phyloP scores from a whole-genome alignment of 2,329 filamentous ascomycete genomes.

The Aureobasidium zeae region DNA sequence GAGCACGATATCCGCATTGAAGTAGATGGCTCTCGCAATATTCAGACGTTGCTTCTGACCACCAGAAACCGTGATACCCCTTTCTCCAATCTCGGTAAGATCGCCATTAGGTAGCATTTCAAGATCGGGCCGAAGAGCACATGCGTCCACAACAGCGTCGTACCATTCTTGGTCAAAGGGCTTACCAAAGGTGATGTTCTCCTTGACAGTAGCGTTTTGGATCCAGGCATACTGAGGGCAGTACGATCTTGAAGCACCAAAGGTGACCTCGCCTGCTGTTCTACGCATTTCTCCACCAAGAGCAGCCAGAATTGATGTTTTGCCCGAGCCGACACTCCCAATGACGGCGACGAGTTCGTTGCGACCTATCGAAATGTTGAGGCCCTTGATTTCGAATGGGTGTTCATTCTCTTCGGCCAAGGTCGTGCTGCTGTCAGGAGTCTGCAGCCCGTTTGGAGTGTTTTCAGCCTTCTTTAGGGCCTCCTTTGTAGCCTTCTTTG shows the following conservation, averaged over 20 bases:
- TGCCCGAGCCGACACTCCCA: slow-evolving; percentile 79
- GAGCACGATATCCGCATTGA: slow-evolving; percentile 52
- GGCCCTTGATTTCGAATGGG: slow-evolving; percentile 62
- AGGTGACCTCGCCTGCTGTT: slow-evolving; percentile 61
- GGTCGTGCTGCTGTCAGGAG: slow-evolving; percentile 41
- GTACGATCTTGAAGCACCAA: slow-evolving; percentile 76
- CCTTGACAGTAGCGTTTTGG: slow-evolving; percentile 75
- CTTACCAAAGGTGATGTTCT: slow-evolving; percentile 90
- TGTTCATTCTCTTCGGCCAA: slow-evolving; percentile 49
- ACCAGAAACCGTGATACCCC: slow-evolving; percentile 89
- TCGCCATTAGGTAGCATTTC: slow-evolving; percentile 91
- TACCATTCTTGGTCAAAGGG: slow-evolving; percentile 66
- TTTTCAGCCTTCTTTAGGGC: slow-evolving; percentile 22
- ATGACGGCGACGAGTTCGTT: slow-evolving; percentile 80
- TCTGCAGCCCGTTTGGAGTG: slow-evolving; percentile 1
- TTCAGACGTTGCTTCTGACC: slow-evolving; percentile 93
- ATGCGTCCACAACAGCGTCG: slow-evolving; percentile 71
- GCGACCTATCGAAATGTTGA: slow-evolving; percentile 59
- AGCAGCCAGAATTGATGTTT: slow-evolving; percentile 79
- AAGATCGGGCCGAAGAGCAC: slow-evolving; percentile 73
- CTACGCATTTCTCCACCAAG: slow-evolving; percentile 90
- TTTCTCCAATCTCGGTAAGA: slow-evolving; percentile 84
- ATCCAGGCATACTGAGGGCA: slow-evolving; percentile 98
- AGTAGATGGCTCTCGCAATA: slow-evolving; percentile 71
- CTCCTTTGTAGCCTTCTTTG: slow-evolving; percentile 24